These are phyloP conservation scores for Gilbertella persicaria DNA, from an alignment of 371 early-diverging fungal species.

Conservation along the genomic window DNA sequence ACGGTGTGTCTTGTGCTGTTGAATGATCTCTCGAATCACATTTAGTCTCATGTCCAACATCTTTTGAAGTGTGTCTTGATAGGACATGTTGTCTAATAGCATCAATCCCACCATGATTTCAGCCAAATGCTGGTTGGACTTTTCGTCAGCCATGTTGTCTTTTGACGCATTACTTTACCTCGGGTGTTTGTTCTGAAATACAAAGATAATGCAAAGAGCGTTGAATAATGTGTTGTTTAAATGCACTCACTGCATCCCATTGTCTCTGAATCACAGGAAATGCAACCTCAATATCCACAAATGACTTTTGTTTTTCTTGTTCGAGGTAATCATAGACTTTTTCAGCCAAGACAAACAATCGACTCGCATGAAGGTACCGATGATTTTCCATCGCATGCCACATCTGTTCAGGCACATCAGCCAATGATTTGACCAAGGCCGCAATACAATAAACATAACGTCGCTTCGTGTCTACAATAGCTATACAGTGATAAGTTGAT, in stretches of 20 bases:
- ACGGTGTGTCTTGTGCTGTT: constrained; percentile 13
- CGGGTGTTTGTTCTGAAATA: constrained; percentile 40
- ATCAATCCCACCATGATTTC: constrained; percentile 65
- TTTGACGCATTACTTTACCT: constrained; percentile 39
- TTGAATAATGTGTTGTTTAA: constrained; percentile 73
- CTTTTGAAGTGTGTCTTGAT: constrained; percentile 37
- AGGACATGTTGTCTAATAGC: constrained; percentile 57
- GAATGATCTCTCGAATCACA: constrained; percentile 39
- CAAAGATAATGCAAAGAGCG: constrained; percentile 57
- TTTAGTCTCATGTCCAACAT: constrained; percentile 43
- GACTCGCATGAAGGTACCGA: constrained; percentile 69
- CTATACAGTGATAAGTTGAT: no score
- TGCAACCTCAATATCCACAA: constrained; percentile 50
- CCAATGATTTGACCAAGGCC: constrained; percentile 80
- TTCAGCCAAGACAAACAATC: constrained; percentile 70
- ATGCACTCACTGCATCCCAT: constrained; percentile 83
- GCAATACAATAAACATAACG: constrained; percentile 67
- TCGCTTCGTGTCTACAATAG: constrained; percentile 54
- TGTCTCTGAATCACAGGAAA: constrained; percentile 85
- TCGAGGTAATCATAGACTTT: constrained; percentile 67
- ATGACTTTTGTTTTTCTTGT: constrained; percentile 31
- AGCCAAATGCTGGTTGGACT: constrained; percentile 44
- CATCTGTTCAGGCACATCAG: constrained; percentile 88
- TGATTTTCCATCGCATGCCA: constrained; percentile 79
- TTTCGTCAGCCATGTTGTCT: background rate